Conservation (phyloP, 352 stramenopile species). For the Globisporangium uncinulatum region DNA sequence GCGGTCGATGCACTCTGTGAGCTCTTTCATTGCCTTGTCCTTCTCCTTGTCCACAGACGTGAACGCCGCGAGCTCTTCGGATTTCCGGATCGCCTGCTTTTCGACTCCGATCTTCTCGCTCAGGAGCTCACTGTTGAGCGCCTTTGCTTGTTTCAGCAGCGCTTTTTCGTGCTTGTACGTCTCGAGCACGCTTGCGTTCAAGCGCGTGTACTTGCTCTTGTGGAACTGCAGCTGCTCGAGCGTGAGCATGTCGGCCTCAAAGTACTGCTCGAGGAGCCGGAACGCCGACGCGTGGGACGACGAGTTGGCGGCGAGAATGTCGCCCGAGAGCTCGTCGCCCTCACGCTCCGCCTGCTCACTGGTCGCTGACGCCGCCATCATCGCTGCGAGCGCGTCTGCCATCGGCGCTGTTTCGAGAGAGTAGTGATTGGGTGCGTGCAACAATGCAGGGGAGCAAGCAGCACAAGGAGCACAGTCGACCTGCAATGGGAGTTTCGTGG, state of each 20-base stretch:
- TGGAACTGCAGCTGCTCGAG: conserved; percentile 73
- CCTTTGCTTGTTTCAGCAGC: conserved; percentile 74
- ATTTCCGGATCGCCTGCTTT: conserved; percentile 83
- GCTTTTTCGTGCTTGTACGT: conserved; percentile 83
- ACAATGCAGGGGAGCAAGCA: too few relatives aligned
- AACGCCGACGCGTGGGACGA: conserved; percentile 65
- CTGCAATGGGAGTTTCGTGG: too few relatives aligned
- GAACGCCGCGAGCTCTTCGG: conserved; percentile 70
- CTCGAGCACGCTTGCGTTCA: conserved; percentile 63
- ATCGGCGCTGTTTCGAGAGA: not conserved
- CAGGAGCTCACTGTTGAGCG: conserved; percentile 80
- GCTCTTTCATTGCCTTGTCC: conserved; percentile 68
- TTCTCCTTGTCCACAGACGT: conserved; percentile 76
- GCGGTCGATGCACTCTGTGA: conserved; percentile 69
- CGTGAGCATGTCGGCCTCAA: conserved; percentile 79
- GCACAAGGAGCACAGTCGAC: too few relatives aligned
- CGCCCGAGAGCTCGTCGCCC: conserved; percentile 11
- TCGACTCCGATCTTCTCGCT: conserved; percentile 83
- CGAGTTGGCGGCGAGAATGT: conserved; percentile 30
- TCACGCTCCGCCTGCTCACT: not conserved
- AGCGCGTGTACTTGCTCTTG: conserved; percentile 73
- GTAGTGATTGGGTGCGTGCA: too few relatives aligned
- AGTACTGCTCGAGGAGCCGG: conserved; percentile 78
- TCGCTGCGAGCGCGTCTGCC: not conserved
- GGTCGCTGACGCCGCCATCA: not conserved